Evolutionary conservation across 352 stramenopile species (phyloP), one percentile per base, ranked within the genome.

Genomic region (Globisporangium echinulatum): DNA sequence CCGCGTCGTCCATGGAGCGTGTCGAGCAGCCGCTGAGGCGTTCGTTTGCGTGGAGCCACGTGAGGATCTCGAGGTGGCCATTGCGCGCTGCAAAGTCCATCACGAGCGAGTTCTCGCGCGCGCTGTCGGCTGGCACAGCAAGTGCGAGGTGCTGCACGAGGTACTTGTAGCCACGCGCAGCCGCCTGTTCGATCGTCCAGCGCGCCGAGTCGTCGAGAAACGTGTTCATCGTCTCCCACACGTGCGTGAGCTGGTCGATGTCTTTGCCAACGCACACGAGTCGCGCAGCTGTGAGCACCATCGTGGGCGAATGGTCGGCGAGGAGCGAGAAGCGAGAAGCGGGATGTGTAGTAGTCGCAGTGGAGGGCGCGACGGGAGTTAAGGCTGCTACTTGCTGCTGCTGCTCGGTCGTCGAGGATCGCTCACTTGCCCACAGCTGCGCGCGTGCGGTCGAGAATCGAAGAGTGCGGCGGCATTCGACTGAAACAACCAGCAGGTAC

Each of bases 71-170:
- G 15, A 89, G 47, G 57, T 90, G 76, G 38, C 78, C 81, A 52
- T 84, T 86, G 61, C 69, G 62, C 9, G 78, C 78, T 15, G 81
- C 81, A 56, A 88, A 90, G 56, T 88, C 81, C 78, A 90, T 88
- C 38, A 87, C 77, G 14, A 88, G 69, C 71, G 72, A 75, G 57
- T 69, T 71, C 19, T 71, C 68, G 10, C 69, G 42, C 15, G 71
- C 59, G 49, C 44, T 59, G 37, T 67, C 63, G 61, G 56, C 64
- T 44, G 61, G 58, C 13, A 60, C 46, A 17, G 66, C 59, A 10
- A 82, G 64, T 46, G 80, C 80, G 54, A 90, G 58, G 51, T 88
- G 77, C 68, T 88, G 74, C 58, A 90, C 77, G 39, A 90, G 69
- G 62, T 74, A 85, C 69, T 86, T 85, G 68, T 76, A 65, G 17